Base-by-base conservation (phyloP, 768 basidiomycete genomes). In the Mycena maculata region DNA sequence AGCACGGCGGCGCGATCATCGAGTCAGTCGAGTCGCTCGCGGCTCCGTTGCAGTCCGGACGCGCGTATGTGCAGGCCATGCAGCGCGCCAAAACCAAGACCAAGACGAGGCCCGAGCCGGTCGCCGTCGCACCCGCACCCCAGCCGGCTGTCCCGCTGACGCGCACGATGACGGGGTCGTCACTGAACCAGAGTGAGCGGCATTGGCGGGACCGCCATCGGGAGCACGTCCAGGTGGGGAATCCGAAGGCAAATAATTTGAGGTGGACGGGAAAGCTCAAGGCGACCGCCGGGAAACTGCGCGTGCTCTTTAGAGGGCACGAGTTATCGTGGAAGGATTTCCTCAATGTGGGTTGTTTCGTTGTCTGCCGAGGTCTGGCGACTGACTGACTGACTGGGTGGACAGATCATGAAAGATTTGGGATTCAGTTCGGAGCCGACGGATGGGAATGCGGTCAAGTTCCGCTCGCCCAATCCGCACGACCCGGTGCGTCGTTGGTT, bases 21-120 rank as follows among this genome's bases (percentile, higher is more conserved):
- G 30, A 36, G 25, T 55, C 65, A 12, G 59, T 41, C 18, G 65
- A 67, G 44, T 42, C 38, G 27, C 28, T 67, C 15, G 53, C 65
- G n/a, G 39, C 65, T 53, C 65, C 65, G 23, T 18, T 49, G 25
- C 65, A 61, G 45, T 67, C 65, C 9, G 66, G 66, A 4, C 66
- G 16, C 27, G 47, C 48, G 5, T 67, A 62, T 58, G 31, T 67
- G 28, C 66, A 31, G 23, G 23, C 38, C 48, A 23, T 56, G 20
- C 23, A 28, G 2, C 3, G 8, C 28, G 20, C 22, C 8, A 62
- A 52, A 27, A 52, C 5, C 55, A 67, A 67, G 36, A 42, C 36
- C 54, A 67, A 63, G 30, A 63, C 66, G 11, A 38, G 66, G 13
- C 54, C 54, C 10, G 55, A 22, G 9, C 18, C 48, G 3, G 42